Base-by-base conservation (phyloP, 179 eudicot species). In the Corrigiola litoralis region DNA sequence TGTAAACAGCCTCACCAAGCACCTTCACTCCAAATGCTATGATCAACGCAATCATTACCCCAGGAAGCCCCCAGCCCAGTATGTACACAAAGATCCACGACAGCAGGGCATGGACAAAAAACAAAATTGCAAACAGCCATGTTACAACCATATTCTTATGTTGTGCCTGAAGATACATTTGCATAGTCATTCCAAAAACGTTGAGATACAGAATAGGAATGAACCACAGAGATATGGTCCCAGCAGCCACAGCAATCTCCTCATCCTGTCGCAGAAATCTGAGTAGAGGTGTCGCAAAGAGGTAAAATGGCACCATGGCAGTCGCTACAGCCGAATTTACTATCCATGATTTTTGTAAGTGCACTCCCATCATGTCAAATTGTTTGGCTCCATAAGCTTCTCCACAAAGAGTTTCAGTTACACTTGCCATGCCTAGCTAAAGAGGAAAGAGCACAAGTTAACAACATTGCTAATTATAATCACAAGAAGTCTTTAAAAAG, bases 351-450 rank as follows among this genome's bases (percentile, higher is more conserved):
- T 82, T 62, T 69, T 87, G 94, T 63, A 87, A 70, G 71, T 80
- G 75, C 50, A 84, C 73, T n/a, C 94, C 94, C 82, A 84, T 70
- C 87, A 92, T 84, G 57, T 85, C 86, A 79, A 75, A 60, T 47
- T 89, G 95, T 57, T 82, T 73, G 32, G 96, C 98, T 46, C 98
- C 98, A 68, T 57, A 92, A 21, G 98, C 88, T 92, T 92, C 96
- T 25, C 95, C 95, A 70, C 96, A 89, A 7, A 85, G 85, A 7
- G 96, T 82, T 67, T 92, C 95, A 0, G 92, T 83, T 59, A 92
- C 96, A 69, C 96, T 89, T 36, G 95, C 81, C 95, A 92, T 89
- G 54, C 98, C 97, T 24, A 89, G 61, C 97, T 91, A 75, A 40
- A 70, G 23, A 18, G 10, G 13, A 20, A 63, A 24, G 37, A 67